phyloP scores from a whole-genome alignment of 106 monocot genomes.

The Acorus calamus region DNA sequence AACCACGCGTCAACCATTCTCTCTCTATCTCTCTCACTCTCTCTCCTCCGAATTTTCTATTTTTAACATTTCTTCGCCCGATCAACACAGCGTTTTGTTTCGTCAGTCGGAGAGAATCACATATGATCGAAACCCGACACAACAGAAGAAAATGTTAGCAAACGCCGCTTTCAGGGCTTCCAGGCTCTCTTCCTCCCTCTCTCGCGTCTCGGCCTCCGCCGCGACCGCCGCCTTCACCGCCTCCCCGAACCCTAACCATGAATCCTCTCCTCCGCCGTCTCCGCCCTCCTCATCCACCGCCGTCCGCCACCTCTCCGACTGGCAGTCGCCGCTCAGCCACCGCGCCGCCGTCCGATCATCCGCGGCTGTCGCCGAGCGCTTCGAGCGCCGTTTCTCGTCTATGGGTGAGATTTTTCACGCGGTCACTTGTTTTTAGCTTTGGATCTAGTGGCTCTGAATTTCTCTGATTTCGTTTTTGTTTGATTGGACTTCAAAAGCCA shows the following conservation, averaged over 20 bases:
- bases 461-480: conserved; percentile 2
- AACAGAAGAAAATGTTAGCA: too few species aligned
- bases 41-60: too few species aligned
- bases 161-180: too few species aligned
- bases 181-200: background rate
- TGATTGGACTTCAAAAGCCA: conserved; percentile 15
- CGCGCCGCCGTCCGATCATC: conserved; percentile 54
- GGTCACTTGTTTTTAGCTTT: background rate
- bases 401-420: conserved; percentile 18
- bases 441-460: background rate
- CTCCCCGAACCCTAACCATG: background rate
- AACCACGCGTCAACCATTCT: too few species aligned
- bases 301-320: conserved; percentile 35
- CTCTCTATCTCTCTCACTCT: too few species aligned
- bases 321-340: conserved; percentile 60
- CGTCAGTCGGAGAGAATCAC: too few species aligned
- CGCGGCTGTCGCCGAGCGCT: conserved; percentile 38
- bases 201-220: background rate
- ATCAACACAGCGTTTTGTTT: too few species aligned
- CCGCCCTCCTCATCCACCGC: background rate
- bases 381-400: conserved; percentile 58
- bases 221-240: background rate
- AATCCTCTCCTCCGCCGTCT: background rate
- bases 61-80: too few species aligned
- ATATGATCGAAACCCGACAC: too few species aligned